Evolutionary conservation across 495 filamentous ascomycete genomes (phyloP).

Genomic region (Podospora comata): DNA sequence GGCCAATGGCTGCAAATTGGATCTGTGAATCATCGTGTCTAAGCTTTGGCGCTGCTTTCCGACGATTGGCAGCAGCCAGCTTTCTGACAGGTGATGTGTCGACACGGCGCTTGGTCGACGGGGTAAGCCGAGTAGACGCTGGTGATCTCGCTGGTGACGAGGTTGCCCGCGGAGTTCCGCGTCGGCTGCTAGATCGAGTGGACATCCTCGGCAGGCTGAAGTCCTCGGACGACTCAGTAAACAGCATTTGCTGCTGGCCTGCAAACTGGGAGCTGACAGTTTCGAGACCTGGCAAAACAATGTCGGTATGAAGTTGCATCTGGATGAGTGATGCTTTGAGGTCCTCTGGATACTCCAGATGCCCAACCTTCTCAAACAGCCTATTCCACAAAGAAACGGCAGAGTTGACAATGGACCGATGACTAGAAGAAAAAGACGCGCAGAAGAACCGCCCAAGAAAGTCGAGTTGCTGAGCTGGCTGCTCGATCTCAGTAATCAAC

Average conservation of each 20-base stretch:
- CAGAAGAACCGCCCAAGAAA: conserved; percentile 41
- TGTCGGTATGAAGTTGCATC: conserved; percentile 40
- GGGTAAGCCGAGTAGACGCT: conserved; percentile 26
- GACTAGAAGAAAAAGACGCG: conserved; percentile 48
- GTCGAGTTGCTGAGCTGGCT: conserved; percentile 38
- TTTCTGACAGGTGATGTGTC: conserved; percentile 32
- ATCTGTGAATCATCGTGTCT: conserved; percentile 78
- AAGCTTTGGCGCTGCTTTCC: conserved; percentile 38
- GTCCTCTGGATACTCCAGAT: conserved; percentile 43
- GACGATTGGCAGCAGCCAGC: conserved; percentile 17
- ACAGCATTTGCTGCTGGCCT: conserved; percentile 34
- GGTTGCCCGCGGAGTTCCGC: conserved; percentile 24
- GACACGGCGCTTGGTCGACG: conserved; percentile 25
- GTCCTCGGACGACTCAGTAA: conserved; percentile 55
- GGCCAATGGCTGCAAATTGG: conserved; percentile 65
- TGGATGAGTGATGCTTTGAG: conserved; percentile 40
- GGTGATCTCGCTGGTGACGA: conserved; percentile 32
- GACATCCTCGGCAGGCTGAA: conserved; percentile 27
- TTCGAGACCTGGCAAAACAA: conserved; percentile 41
- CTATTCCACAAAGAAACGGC: conserved; percentile 44
- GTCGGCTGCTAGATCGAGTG: conserved; percentile 21
- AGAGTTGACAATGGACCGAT: conserved; percentile 42
- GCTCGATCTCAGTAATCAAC: conserved; percentile 29
- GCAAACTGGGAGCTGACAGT: conserved; percentile 29
- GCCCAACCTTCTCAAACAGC: conserved; percentile 36